Evolutionary conservation across 176 grass and related monocot genomes (phyloP), one percentile per base, ranked within the genome.

Genomic region (Lolium rigidum): DNA sequence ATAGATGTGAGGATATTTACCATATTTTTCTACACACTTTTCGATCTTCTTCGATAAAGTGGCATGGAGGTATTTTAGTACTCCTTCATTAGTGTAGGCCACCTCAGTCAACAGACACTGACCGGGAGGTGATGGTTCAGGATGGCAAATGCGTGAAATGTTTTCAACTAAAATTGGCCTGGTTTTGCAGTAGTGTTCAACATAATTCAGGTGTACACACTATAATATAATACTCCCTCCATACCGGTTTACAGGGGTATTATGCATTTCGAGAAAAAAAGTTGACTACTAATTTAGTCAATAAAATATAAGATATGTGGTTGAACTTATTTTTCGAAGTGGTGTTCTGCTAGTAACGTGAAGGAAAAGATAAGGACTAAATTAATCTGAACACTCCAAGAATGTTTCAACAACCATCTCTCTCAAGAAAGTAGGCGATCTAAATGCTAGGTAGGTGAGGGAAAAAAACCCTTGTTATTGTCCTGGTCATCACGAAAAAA

Each of bases 391-490:
- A 59, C 20, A 47, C 49, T 25, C 10, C 1, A 7, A 76, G 61
- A 86, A 82, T 41, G 83, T 59, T 81, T 26, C 21, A 58, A 56
- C 14, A 10, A 21, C 1, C 38, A 9, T 70, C 37, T 76, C 14
- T 51, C 43, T 80, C 9, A 55, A 39, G 21, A 72, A 10, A 38
- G 47, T 82, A 39, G 80, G 63, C 70, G 65, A 55, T 18, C 51
- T 54, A 0, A 68, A 22, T 26, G 67, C 52, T 60, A 59, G 18
- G 69, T 64, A 51, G 82, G 58, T 64, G 25, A 51, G 9, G 4
- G 20, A 68, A 38, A 75, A 20, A 37, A 2, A 28, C 5, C n/a
- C n/a, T 2, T n/a, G 16, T 37, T 65, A 50, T 57, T 57, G 57
- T 47, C 46, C 68, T 48, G 46, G 68, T 67, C 82, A 74, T 78